A percentile compares a stretch with the other conserved stretches of the same genome.
phyloP scores from a whole-genome alignment of 2,329 filamentous ascomycete genomes.

The Xylaria sp. region DNA sequence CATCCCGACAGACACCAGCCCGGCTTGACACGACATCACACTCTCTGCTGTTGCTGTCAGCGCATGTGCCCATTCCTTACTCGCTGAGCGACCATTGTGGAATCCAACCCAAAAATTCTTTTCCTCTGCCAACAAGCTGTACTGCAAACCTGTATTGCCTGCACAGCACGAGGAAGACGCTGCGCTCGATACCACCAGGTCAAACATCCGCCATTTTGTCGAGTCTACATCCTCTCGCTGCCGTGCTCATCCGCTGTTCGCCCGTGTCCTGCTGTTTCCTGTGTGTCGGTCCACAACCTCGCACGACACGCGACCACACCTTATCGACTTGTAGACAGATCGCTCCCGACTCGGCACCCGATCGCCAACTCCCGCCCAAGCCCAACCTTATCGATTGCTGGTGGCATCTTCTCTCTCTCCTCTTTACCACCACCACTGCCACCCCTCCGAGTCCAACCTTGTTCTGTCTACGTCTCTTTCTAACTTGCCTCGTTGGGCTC shows the following conservation, averaged over 20 bases:
- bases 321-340: not conserved
- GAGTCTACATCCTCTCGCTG: not conserved
- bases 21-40: constrained; percentile 38
- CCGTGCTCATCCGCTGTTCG: constrained; percentile 17
- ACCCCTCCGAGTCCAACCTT: not conserved
- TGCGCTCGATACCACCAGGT: not conserved
- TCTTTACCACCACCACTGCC: constrained; percentile 10
- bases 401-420: constrained; percentile 15
- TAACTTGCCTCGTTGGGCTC: not conserved
- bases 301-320: constrained; percentile 32
- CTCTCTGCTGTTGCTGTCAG: constrained; percentile 32
- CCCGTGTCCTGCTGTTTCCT: constrained; percentile 17
- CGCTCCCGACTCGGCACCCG: constrained; percentile 25
- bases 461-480: not conserved
- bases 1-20: constrained; percentile 22
- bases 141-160: not conserved
- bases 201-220: not conserved
- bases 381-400: constrained; percentile 34
- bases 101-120: constrained; percentile 28
- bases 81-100: constrained; percentile 35
- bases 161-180: not conserved
- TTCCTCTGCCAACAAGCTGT: constrained; percentile 10
- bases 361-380: constrained; percentile 13
- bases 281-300: constrained; percentile 14
- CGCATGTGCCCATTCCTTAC: constrained; percentile 38